phyloP scores from a whole-genome alignment of 345 rosid species.

The Arabidopsis suecica region DNA sequence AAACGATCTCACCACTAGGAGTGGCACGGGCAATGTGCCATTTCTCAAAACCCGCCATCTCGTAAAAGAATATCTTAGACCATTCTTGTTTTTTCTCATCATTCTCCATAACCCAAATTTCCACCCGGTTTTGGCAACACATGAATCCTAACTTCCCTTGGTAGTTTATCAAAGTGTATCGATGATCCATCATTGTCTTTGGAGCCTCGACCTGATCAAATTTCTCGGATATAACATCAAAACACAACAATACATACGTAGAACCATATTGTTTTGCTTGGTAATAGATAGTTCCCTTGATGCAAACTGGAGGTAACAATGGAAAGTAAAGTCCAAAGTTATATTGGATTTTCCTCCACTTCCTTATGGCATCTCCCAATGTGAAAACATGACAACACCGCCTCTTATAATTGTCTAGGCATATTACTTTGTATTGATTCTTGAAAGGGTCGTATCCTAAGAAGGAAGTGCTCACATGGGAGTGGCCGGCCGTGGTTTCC shows the following conservation, averaged over 20 bases:
- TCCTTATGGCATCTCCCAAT: background rate
- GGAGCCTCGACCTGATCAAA: background rate
- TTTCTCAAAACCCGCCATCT: background rate
- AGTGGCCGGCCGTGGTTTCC: background rate
- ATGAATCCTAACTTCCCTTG: conserved; percentile 2
- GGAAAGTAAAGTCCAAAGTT: background rate
- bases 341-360: conserved; percentile 3
- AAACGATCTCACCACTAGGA: background rate
- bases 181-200: background rate
- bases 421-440: conserved; percentile 13
- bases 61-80: background rate
- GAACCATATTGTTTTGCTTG: background rate
- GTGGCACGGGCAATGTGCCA: background rate
- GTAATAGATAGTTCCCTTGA: conserved; percentile 4
- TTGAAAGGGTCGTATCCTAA: conserved; percentile 11
- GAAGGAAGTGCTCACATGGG: background rate
- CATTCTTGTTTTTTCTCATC: conserved; percentile 1
- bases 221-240: background rate
- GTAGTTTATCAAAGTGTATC: background rate
- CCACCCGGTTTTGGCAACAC: background rate
- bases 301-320: background rate
- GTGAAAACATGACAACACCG: conserved; percentile 14
- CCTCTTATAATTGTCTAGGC: background rate
- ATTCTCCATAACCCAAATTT: conserved; percentile 22
- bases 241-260: background rate